These are phyloP conservation scores for Backusella tuberculispora DNA, from an alignment of 192 early-diverging fungal genomes.

Conservation along the genomic window DNA sequence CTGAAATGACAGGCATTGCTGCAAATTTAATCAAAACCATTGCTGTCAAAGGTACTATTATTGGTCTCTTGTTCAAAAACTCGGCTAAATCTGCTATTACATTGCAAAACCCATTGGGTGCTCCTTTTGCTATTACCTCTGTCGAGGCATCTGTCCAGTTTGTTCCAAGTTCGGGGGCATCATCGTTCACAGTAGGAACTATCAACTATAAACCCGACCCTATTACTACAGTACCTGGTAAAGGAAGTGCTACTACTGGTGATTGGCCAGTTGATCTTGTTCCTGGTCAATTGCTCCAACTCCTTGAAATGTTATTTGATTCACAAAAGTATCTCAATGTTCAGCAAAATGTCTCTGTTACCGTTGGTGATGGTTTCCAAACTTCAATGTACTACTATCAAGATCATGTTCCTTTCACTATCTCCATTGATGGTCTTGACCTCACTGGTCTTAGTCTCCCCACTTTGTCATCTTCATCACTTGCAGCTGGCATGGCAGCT, in stretches of 20 bases:
- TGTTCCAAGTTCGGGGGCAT: background rate
- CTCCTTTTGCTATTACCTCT: slow-evolving; percentile 13
- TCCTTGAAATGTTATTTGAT: slow-evolving; percentile 4
- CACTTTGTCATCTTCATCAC: background rate
- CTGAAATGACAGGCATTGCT: slow-evolving; percentile 48
- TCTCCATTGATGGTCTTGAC: slow-evolving; percentile 4
- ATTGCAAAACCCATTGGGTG: slow-evolving; percentile 32
- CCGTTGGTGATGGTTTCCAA: background rate
- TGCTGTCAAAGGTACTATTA: slow-evolving; percentile 17
- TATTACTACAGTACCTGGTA: slow-evolving; percentile 22
- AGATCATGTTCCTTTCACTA: slow-evolving; percentile 14
- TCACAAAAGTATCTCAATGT: background rate
- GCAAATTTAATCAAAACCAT: slow-evolving; percentile 41
- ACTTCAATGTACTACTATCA: slow-evolving; percentile 16
- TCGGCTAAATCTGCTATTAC: slow-evolving; percentile 21
- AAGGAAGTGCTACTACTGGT: slow-evolving; percentile 10
- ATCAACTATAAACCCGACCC: slow-evolving; percentile 14
- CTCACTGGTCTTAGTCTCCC: background rate
- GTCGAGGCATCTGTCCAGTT: slow-evolving; percentile 19
- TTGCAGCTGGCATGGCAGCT: background rate
- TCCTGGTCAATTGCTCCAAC: background rate
- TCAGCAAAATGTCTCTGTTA: slow-evolving; percentile 15
- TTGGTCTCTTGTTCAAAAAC: background rate
- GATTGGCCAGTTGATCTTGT: slow-evolving; percentile 21
- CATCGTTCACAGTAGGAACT: slow-evolving; percentile 13